A percentile compares a stretch with the other conserved stretches of the same genome.
These are phyloP conservation scores for Trichophyton verrucosum DNA, from an alignment of 2,329 filamentous ascomycete species.

Conservation along the genomic window DNA sequence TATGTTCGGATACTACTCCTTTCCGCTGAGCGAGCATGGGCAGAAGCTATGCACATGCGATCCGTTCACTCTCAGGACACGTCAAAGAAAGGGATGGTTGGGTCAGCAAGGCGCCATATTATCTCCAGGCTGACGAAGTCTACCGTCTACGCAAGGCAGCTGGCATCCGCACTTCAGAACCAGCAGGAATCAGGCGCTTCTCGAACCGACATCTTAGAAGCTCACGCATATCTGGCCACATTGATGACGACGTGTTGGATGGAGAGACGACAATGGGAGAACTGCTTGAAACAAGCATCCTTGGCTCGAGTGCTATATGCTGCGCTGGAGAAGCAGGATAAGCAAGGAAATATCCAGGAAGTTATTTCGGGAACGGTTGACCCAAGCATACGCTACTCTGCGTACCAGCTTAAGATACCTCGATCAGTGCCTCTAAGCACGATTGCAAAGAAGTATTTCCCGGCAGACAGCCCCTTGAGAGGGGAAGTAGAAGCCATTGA, in stretches of 20 bases:
- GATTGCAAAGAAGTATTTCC: conserved; percentile 69
- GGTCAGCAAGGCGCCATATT: conserved; percentile 74
- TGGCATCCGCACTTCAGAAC: conserved; percentile 56
- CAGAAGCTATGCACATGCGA: conserved; percentile 92
- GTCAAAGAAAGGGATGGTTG: conserved; percentile 57
- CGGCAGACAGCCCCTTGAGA: conserved; percentile 48
- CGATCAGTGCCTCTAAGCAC: conserved; percentile 69
- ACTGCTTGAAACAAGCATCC: conserved; percentile 63
- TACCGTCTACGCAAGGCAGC: conserved; percentile 52
- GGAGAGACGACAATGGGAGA: conserved; percentile 77
- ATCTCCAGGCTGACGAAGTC: conserved; percentile 78
- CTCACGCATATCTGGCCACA: conserved; percentile 67
- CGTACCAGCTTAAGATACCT: conserved; percentile 80
- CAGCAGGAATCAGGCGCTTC: conserved; percentile 51
- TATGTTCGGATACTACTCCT: conserved; percentile 69
- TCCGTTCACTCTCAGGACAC: conserved; percentile 65
- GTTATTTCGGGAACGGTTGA: conserved; percentile 76
- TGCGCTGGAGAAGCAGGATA: conserved; percentile 51
- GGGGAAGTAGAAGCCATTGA: conserved; percentile 59
- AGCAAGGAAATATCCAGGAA: conserved; percentile 73
- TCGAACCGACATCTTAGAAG: conserved; percentile 65
- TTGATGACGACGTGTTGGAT: conserved; percentile 67
- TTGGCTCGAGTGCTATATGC: conserved; percentile 71
- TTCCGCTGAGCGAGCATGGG: conserved; percentile 83
- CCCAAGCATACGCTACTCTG: conserved; percentile 84